A percentile compares a stretch with the other conserved stretches of the same genome.
Evolutionary conservation across 208 protist species (phyloP).

Genomic region (Trypanosoma vivax): DNA sequence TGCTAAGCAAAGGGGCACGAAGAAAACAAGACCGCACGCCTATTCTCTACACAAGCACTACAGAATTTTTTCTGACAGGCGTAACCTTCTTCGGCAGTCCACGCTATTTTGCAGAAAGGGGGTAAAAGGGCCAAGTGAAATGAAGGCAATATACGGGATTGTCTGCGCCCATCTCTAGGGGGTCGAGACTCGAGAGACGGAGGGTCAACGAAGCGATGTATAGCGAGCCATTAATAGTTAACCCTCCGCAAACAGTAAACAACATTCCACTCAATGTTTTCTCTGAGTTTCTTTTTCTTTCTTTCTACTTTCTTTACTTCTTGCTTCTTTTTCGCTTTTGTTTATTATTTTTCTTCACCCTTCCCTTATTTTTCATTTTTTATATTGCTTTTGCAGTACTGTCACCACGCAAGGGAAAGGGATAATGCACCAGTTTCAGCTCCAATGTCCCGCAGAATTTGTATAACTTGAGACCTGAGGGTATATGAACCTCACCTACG

Average conservation of each 20-base stretch:
- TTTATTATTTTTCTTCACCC: conserved; percentile 1
- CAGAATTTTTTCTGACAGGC: no score
- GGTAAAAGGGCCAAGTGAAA: conserved; percentile 8
- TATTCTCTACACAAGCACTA: no score
- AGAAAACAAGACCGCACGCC: no score
- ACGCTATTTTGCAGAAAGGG: not conserved
- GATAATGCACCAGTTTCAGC: not conserved
- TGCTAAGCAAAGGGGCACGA: no score
- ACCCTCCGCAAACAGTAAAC: no score
- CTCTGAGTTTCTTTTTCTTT: not conserved
- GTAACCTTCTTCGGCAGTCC: no score
- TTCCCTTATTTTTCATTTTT: conserved; percentile 16
- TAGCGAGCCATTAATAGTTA: not conserved
- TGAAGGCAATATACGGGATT: no score
- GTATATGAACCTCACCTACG: no score
- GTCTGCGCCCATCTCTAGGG: no score
- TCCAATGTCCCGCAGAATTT: not conserved
- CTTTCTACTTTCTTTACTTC: not conserved
- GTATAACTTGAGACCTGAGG: no score
- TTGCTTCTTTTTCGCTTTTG: not conserved
- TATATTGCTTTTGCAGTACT: conserved; percentile 1
- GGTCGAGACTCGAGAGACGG: no score
- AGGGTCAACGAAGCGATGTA: conserved; percentile 7
- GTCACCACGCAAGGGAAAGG: not conserved
- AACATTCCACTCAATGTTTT: no score